Conservation (phyloP, 768 basidiomycete genomes). For the Tylopilus intermedius region DNA sequence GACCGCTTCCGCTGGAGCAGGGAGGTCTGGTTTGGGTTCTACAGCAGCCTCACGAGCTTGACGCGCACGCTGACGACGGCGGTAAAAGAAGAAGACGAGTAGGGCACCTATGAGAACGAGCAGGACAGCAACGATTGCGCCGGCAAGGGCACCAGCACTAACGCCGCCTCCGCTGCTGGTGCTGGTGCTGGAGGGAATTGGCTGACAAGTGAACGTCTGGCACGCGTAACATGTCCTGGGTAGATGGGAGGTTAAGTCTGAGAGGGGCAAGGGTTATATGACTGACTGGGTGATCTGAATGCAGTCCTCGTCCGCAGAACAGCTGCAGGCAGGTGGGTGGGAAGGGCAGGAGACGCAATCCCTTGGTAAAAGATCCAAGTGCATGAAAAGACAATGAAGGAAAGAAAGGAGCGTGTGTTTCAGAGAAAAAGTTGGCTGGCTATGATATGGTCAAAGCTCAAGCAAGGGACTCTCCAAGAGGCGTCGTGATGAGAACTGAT, state of each 20-base stretch:
- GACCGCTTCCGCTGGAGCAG: slow-evolving; percentile 71
- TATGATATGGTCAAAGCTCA: slow-evolving; percentile 18
- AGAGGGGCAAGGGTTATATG: not conserved
- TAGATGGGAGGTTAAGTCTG: slow-evolving; percentile 1
- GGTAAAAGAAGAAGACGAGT: slow-evolving; percentile 57
- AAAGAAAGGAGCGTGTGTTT: slow-evolving; percentile 33
- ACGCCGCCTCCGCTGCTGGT: slow-evolving; percentile 38
- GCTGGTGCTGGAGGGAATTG: slow-evolving; percentile 17
- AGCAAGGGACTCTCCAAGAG: not conserved
- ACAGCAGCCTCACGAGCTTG: slow-evolving; percentile 26
- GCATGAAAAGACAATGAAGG: slow-evolving; percentile 26
- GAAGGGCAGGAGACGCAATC: slow-evolving; percentile 51
- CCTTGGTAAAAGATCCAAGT: slow-evolving; percentile 35
- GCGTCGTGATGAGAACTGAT: not conserved
- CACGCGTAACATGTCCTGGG: slow-evolving; percentile 58
- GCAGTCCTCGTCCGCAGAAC: slow-evolving; percentile 52
- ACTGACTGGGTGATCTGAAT: slow-evolving; percentile 56
- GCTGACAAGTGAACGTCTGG: slow-evolving; percentile 47
- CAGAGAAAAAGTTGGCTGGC: slow-evolving; percentile 6
- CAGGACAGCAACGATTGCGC: slow-evolving; percentile 62
- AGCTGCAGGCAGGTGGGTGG: slow-evolving; percentile 48
- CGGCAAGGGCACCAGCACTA: slow-evolving; percentile 69
- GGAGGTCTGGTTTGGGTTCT: slow-evolving; percentile 54
- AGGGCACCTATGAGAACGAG: slow-evolving; percentile 52
- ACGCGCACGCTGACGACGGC: slow-evolving; percentile 48